Conservation (phyloP, 257 asterid genomes). For the Verbascum thapsus region DNA sequence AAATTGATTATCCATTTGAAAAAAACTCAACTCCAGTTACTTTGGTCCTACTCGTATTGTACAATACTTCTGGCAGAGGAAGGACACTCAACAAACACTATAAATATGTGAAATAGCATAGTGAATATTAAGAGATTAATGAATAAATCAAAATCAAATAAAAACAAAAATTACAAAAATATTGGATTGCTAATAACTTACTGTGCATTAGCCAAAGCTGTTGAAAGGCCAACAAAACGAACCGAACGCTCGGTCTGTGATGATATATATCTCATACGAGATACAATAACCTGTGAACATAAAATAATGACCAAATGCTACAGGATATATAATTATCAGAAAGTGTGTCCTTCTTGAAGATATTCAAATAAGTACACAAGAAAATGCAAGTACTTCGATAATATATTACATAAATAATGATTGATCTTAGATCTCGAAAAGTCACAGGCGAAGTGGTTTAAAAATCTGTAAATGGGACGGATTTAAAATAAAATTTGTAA, state of each 20-base stretch:
- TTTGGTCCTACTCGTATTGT: background rate
- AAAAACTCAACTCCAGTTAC: conserved; percentile 6
- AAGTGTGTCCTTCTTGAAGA: conserved; percentile 10
- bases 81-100: conserved; percentile 9
- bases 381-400: conserved; percentile 6
- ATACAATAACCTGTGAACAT: conserved; percentile 80
- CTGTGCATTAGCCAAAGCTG: conserved; percentile 98
- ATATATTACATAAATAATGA: background rate
- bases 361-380: background rate
- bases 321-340: conserved; percentile 15
- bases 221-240: conserved; percentile 95
- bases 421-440: background rate
- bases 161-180: conserved; percentile 11
- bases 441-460: background rate
- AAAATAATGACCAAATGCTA: conserved; percentile 20
- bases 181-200: conserved; percentile 35
- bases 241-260: conserved; percentile 91
- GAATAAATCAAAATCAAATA: conserved; percentile 5
- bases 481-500: conserved; percentile 10
- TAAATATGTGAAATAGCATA: conserved; percentile 10
- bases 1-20: conserved; percentile 11
- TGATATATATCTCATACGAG: conserved; percentile 98
- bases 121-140: conserved; percentile 3
- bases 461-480: conserved; percentile 12
- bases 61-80: conserved; percentile 18